These are phyloP conservation scores for Coniochaeta sp. DNA, from an alignment of 2,329 filamentous ascomycete species.

Conservation along the genomic window DNA sequence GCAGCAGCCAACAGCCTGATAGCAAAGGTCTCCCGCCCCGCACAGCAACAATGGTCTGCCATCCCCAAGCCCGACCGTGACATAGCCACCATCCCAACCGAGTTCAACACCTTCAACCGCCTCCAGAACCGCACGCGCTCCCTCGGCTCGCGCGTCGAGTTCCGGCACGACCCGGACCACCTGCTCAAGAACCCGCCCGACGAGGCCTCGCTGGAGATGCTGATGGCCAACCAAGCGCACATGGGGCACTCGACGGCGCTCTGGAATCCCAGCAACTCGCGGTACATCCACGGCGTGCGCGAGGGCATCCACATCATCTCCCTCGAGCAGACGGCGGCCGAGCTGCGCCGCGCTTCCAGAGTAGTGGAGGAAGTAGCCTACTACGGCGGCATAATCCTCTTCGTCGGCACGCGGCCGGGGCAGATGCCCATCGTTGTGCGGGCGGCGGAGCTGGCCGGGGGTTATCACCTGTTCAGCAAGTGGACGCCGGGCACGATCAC, in stretches of 20 bases:
- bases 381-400: constrained; percentile 77
- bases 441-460: constrained; percentile 69
- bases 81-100: constrained; percentile 23
- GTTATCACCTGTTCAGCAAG: constrained; percentile 83
- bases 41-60: constrained; percentile 8
- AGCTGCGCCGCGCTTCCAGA: constrained; percentile 87
- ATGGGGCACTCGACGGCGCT: constrained; percentile 84
- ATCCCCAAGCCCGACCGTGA: constrained; percentile 16
- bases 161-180: constrained; percentile 58
- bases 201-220: constrained; percentile 82
- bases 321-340: constrained; percentile 79
- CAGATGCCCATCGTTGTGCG: constrained; percentile 76
- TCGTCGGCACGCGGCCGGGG: constrained; percentile 79
- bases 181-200: constrained; percentile 68
- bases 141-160: constrained; percentile 42
- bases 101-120: constrained; percentile 27
- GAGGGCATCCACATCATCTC: constrained; percentile 90
- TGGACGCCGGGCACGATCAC: constrained; percentile 92
- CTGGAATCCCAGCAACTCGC: constrained; percentile 91
- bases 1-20: not conserved
- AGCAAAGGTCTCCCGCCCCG: not conserved
- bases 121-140: constrained; percentile 37
- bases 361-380: constrained; percentile 83
- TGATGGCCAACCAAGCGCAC: constrained; percentile 81
- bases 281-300: constrained; percentile 88